phyloP scores from a whole-genome alignment of 2,329 filamentous ascomycete genomes.

The Thielaviopsis populi region DNA sequence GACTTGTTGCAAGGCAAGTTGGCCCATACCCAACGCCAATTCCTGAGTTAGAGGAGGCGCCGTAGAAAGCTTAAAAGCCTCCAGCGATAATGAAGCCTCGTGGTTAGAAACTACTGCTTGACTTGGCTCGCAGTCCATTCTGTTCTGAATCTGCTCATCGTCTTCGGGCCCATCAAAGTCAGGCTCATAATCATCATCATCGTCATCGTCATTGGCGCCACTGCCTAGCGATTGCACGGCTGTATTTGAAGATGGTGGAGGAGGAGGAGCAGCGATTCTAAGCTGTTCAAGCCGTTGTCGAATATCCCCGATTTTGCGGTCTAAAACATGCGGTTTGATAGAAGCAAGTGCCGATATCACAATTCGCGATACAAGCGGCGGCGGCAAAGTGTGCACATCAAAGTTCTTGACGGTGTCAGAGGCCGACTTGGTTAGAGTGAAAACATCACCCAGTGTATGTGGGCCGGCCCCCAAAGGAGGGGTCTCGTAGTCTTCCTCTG shows the following conservation, averaged over 20 bases:
- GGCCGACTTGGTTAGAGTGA: constrained; percentile 53
- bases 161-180: constrained; percentile 67
- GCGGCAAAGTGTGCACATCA: constrained; percentile 65
- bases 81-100: constrained; percentile 43
- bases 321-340: constrained; percentile 15
- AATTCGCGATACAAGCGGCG: constrained; percentile 63
- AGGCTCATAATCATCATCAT: constrained; percentile 79
- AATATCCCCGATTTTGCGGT: constrained; percentile 17
- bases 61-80: constrained; percentile 64
- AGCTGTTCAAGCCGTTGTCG: constrained; percentile 13
- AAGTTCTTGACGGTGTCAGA: constrained; percentile 63
- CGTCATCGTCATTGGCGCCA: constrained; percentile 53
- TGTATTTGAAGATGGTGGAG: constrained; percentile 24
- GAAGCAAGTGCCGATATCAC: constrained; percentile 54
- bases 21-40: constrained; percentile 16
- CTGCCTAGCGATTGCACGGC: constrained; percentile 23
- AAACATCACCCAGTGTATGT: constrained; percentile 68
- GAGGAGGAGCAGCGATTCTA: constrained; percentile 29
- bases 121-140: constrained; percentile 54
- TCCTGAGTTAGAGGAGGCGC: constrained; percentile 59
- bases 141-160: constrained; percentile 62
- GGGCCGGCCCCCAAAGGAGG: constrained; percentile 60
- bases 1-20: constrained; percentile 17
- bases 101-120: constrained; percentile 25
- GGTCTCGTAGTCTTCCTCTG: constrained; percentile 32